These are phyloP conservation scores for Xylogone sp. DNA, from an alignment of 2,329 filamentous ascomycete genomes.

Conservation along the genomic window DNA sequence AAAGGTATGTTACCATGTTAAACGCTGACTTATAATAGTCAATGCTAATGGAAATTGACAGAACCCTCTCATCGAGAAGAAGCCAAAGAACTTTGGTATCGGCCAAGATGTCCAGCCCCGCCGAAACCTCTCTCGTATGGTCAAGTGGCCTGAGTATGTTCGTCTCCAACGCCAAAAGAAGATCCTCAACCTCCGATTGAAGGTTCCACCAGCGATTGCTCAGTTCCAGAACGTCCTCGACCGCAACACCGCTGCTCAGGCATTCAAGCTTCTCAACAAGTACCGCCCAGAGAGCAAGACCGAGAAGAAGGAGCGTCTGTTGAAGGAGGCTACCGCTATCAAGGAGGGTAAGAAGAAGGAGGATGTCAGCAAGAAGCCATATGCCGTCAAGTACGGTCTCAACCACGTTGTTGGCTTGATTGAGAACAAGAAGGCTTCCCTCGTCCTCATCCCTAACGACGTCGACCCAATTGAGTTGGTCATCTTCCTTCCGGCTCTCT, in stretches of 20 bases:
- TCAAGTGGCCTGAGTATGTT: conserved; percentile 99
- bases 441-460: conserved; percentile 98
- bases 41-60: conserved; percentile 34
- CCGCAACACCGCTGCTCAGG: conserved; percentile 93
- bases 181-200: conserved; percentile 97
- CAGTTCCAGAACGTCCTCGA: conserved; percentile 98
- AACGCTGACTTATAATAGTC: conserved; percentile 1
- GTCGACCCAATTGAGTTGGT: conserved; percentile 99
- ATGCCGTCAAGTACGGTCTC: conserved; percentile 98
- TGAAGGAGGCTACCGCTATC: conserved; percentile 96
- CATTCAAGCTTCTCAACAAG: conserved; percentile 99
- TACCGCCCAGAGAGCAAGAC: conserved; percentile 98
- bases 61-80: conserved; percentile 99
- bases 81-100: conserved; percentile 95
- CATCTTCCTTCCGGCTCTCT: conserved; percentile 97
- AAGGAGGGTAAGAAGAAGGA: conserved; percentile 99
- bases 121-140: conserved; percentile 95
- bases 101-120: conserved; percentile 97
- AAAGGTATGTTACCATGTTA: conserved; percentile 69
- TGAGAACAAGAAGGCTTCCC: conserved; percentile 99
- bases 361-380: conserved; percentile 99
- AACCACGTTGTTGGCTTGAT: conserved; percentile 98
- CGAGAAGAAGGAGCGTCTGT: conserved; percentile 99
- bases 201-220: conserved; percentile 94
- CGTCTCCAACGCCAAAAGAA: conserved; percentile 82